Conservation (phyloP, 2,329 filamentous ascomycete species). For the Xylariaceae sp. region DNA sequence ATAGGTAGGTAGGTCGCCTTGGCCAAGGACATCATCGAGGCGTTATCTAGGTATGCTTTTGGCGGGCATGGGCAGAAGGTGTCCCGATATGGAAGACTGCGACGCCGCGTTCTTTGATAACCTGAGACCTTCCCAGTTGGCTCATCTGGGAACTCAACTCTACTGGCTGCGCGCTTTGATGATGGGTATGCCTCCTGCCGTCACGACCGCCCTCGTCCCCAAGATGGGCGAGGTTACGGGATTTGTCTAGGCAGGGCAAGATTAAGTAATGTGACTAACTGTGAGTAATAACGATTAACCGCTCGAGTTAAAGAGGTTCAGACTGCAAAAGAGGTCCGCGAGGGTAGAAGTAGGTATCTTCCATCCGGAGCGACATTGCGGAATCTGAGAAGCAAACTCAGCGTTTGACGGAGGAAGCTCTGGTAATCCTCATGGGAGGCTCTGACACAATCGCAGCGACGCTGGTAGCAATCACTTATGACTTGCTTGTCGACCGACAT, state of each 20-base stretch:
- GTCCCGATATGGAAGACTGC: slow-evolving; percentile 36
- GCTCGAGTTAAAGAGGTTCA: slow-evolving; percentile 23
- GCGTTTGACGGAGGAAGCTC: slow-evolving; percentile 24
- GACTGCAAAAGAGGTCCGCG: slow-evolving; percentile 25
- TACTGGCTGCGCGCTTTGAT: slow-evolving; percentile 27
- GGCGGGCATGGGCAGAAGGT: slow-evolving; percentile 28
- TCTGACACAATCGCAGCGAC: slow-evolving; percentile 28
- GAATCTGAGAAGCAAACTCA: slow-evolving; percentile 22
- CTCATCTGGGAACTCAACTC: slow-evolving; percentile 28
- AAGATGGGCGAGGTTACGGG: slow-evolving; percentile 16
- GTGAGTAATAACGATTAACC: slow-evolving; percentile 9
- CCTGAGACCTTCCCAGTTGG: slow-evolving; percentile 15
- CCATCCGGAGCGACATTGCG: slow-evolving; percentile 26
- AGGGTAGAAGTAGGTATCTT: slow-evolving; percentile 33
- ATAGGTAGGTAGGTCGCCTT: too few species aligned
- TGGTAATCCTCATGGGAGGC: slow-evolving; percentile 21
- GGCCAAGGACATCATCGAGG: slow-evolving; percentile 29
- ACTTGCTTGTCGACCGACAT: slow-evolving; percentile 18
- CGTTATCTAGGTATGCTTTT: slow-evolving; percentile 27
- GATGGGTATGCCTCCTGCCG: slow-evolving; percentile 20
- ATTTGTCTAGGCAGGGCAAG: slow-evolving; percentile 17
- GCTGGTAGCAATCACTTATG: slow-evolving; percentile 22
- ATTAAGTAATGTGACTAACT: neutral
- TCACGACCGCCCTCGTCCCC: slow-evolving; percentile 27
- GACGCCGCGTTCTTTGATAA: slow-evolving; percentile 34